A percentile compares a stretch with the other conserved stretches of the same genome.
Conservation (phyloP, 305 asterid species). For the Solanum hybrid region DNA sequence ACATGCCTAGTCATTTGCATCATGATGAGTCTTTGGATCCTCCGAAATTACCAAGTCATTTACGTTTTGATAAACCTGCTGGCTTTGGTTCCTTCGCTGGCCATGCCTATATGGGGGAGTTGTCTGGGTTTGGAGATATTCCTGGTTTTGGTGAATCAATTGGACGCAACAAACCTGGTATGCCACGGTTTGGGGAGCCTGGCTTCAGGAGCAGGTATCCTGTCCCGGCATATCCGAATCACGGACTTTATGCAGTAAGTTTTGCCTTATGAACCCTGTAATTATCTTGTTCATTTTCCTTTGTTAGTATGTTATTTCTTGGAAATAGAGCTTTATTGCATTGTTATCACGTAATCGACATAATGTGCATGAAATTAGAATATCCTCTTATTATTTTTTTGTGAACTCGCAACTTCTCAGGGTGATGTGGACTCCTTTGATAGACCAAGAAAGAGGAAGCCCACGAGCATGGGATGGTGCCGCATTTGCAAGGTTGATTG, state of each 20-base stretch:
- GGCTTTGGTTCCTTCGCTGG: conserved; percentile 50
- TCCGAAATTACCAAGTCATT: conserved; percentile 36
- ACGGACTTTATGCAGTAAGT: conserved; percentile 47
- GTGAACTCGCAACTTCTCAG: conserved; percentile 26
- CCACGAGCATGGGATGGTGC: conserved; percentile 75
- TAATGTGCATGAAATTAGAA: background rate
- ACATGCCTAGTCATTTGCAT: conserved; percentile 33
- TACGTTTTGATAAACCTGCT: conserved; percentile 34
- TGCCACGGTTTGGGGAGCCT: conserved; percentile 52
- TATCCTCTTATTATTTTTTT: background rate
- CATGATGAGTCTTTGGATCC: conserved; percentile 47
- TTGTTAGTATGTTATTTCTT: background rate
- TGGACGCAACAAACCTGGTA: conserved; percentile 31
- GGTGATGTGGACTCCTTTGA: conserved; percentile 50
- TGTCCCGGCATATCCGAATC: conserved; percentile 41
- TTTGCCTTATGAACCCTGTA: background rate
- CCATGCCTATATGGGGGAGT: conserved; percentile 34
- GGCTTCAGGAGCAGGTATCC: conserved; percentile 56
- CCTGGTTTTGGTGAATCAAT: conserved; percentile 41
- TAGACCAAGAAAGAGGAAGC: conserved; percentile 60
- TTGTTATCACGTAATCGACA: background rate
- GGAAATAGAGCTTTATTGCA: background rate
- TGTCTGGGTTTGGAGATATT: conserved; percentile 34
- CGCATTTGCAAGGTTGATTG: conserved; percentile 79
- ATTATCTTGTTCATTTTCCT: background rate